Evolutionary conservation across 1,284 basidiomycete genomes (phyloP).

Genomic region (Trichosporon coremiiforme): DNA sequence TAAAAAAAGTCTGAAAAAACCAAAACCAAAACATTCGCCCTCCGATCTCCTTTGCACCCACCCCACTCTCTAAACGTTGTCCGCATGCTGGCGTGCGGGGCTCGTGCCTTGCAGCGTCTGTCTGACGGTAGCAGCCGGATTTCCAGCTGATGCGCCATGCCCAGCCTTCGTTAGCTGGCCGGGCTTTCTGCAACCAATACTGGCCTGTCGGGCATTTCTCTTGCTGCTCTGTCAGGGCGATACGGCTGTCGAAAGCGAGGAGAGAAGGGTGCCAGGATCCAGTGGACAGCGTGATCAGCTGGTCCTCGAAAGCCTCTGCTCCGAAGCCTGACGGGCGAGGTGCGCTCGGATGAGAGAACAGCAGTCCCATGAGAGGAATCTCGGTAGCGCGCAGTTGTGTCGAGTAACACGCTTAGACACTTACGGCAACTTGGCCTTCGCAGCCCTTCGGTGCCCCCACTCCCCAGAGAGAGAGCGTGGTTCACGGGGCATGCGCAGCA

Average conservation of each 20-base stretch:
- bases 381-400: neutral
- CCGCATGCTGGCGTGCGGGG: neutral
- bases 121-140: neutral
- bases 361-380: neutral
- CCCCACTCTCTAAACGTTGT: constrained; percentile 3
- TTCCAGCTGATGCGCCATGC: neutral
- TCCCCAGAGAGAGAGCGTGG: neutral
- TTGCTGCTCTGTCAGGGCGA: neutral
- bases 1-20: constrained; percentile 7
- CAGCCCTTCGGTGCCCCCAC: neutral
- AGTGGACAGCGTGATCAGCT: neutral
- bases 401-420: neutral
- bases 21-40: constrained; percentile 1
- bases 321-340: neutral
- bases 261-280: neutral
- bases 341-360: neutral
- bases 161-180: neutral
- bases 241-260: neutral
- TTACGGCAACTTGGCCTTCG: neutral
- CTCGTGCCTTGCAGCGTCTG: neutral
- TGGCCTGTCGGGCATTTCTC: neutral
- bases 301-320: neutral
- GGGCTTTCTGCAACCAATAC: neutral
- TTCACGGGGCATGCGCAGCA: neutral
- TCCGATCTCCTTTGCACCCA: neutral